Evolutionary conservation across 768 basidiomycete genomes (phyloP), one percentile per base, ranked within the genome.

Genomic region (Auricularia auricula-judae): DNA sequence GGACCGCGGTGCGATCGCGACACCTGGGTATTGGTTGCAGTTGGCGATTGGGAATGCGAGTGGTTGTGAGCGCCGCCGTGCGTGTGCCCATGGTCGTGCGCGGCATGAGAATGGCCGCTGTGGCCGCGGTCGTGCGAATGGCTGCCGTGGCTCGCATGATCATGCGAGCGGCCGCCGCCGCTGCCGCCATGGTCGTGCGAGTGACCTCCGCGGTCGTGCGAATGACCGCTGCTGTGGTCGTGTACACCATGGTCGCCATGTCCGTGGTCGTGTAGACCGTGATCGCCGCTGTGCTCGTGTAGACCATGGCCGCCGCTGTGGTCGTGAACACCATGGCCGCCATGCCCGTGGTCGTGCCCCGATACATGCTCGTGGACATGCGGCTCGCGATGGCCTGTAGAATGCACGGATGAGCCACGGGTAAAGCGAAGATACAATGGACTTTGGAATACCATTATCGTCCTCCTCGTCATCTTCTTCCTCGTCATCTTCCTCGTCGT

Each of bases 291-390:
- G 12, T 42, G 39, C 8, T 42, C 39, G 39, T 42, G 39, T 14
- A 29, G 29, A 29, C 29, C 29, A 34, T 42, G 66, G 23, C 71
- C 61, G 64, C 75, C 73, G n/a, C 69, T 68, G 65, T 73, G 76
- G 21, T 71, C 63, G 64, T 75, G 71, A 29, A 70, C 61, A 5
- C 67, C 62, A 63, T 76, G 76, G 36, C 47, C 36, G 35, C 65
- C 61, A 63, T 76, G 73, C 3, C 66, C 65, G 64, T 75, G 74
- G n/a, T 69, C 68, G 68, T 81, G 81, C 3, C 21, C 18, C 65
- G 76, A 78, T 0, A 70, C 65, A 65, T 72, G 71, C 11, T 67
- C 68, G 59, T 72, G 64, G 33, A 23, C 39, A 36, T 51, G 64
- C 33, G 34, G 47, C 54, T 53, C 44, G 23, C 61, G 42, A 34